Conservation (phyloP, 345 rosid species). For the Moricandia arvensis region DNA sequence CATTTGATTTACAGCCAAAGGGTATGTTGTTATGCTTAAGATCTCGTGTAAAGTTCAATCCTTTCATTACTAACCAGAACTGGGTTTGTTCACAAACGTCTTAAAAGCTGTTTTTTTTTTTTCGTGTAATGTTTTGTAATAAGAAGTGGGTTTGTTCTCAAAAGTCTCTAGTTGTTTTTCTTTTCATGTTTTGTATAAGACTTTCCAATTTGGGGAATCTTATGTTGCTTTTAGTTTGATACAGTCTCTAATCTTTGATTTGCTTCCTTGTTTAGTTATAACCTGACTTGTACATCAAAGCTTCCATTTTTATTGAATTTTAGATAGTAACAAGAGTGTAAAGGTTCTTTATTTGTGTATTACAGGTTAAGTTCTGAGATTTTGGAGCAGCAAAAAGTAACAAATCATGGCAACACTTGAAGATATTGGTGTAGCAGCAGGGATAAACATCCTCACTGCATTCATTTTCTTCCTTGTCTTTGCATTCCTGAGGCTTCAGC, state of each 20-base stretch:
- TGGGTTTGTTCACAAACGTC: slow-evolving; percentile 12
- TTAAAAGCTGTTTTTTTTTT: background rate
- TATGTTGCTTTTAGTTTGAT: background rate
- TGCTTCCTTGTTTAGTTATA: background rate
- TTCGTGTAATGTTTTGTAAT: background rate
- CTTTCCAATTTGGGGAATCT: background rate
- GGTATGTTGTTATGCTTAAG: background rate
- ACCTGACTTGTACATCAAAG: background rate
- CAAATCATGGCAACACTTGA: slow-evolving; percentile 73
- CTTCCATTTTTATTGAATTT: background rate
- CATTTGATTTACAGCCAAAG: background rate
- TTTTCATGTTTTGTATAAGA: background rate
- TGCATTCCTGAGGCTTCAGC: slow-evolving; percentile 82
- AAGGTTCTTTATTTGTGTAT: slow-evolving; percentile 3
- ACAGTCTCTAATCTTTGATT: slow-evolving; percentile 4
- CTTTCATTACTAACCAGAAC: background rate
- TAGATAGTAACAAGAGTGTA: background rate
- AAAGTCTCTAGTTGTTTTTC: background rate
- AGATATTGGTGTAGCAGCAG: slow-evolving; percentile 85
- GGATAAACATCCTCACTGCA: slow-evolving; percentile 69
- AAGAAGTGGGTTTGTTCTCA: slow-evolving; percentile 17
- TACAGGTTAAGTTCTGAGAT: slow-evolving; percentile 15
- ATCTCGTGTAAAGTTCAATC: slow-evolving; percentile 1
- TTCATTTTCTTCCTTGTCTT: slow-evolving; percentile 71
- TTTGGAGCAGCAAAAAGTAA: background rate